Evolutionary conservation across 352 stramenopile genomes (phyloP).

Genomic region (Phytophthora tentaculata): DNA sequence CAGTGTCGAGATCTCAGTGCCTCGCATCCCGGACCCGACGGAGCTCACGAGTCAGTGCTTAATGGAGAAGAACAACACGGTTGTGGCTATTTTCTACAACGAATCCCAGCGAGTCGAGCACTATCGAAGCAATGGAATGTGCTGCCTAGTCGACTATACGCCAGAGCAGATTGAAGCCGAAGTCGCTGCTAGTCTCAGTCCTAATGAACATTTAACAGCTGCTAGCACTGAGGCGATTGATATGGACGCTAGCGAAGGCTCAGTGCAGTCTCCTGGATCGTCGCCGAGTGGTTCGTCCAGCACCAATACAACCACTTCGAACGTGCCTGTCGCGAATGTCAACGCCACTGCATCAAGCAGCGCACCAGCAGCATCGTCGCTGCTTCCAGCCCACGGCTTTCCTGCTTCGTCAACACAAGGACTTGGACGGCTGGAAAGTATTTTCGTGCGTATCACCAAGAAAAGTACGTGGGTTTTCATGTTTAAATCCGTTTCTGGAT

Average conservation of each 20-base stretch:
- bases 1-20: constrained; percentile 20
- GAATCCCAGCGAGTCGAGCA: constrained; percentile 33
- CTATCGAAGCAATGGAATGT: constrained; percentile 44
- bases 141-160: constrained; percentile 41
- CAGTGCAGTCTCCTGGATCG: constrained; percentile 6
- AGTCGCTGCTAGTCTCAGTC: constrained; percentile 20
- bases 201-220: constrained; percentile 12
- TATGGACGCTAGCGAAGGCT: constrained; percentile 10
- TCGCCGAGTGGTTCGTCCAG: constrained; percentile 8
- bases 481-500: too few species aligned
- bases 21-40: constrained; percentile 25
- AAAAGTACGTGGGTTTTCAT: constrained; percentile 53
- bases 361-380: constrained; percentile 13
- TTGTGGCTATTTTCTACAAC: constrained; percentile 45
- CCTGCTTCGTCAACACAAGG: constrained; percentile 47
- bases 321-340: constrained; percentile 7
- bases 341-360: constrained; percentile 27
- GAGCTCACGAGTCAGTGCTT: constrained; percentile 43
- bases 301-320: constrained; percentile 21
- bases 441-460: constrained; percentile 87
- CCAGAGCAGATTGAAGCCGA: constrained; percentile 37
- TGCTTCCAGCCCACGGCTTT: constrained; percentile 19
- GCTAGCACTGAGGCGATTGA: constrained; percentile 9
- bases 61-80: constrained; percentile 47
- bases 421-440: constrained; percentile 76